Evolutionary conservation across 2,329 filamentous ascomycete species (phyloP).

Genomic region (Fusarium fujikuroi): DNA sequence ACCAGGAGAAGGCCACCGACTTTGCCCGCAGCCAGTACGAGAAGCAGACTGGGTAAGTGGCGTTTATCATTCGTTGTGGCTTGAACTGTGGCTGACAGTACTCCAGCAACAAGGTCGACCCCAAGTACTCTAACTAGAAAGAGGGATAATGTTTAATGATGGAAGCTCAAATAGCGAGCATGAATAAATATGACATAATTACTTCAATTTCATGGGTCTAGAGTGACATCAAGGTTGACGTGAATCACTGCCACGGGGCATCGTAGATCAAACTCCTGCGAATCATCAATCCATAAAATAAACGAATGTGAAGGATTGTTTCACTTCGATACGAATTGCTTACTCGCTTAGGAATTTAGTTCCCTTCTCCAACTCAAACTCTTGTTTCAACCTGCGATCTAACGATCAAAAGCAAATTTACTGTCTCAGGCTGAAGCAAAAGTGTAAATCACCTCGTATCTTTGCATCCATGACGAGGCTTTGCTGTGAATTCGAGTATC

Average conservation of each 20-base stretch:
- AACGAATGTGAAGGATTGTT: neutral
- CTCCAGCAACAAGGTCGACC: slow-evolving; percentile 36
- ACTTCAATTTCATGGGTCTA: neutral
- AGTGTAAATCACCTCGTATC: neutral
- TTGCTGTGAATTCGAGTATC: neutral
- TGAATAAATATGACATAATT: slow-evolving; percentile 34
- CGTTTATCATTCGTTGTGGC: neutral
- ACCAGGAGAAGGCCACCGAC: slow-evolving; percentile 55
- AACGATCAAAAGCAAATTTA: neutral
- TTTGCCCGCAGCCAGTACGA: slow-evolving; percentile 50
- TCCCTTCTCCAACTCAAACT: neutral
- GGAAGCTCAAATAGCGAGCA: slow-evolving; percentile 23
- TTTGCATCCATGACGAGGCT: neutral
- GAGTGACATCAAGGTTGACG: neutral
- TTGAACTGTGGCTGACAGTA: slow-evolving; percentile 5
- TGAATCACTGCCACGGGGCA: neutral
- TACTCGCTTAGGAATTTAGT: slow-evolving; percentile 7
- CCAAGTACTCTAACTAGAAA: slow-evolving; percentile 52
- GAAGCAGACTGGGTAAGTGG: slow-evolving; percentile 51
- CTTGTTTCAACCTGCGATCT: neutral
- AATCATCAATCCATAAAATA: slow-evolving; percentile 12
- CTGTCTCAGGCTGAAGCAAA: neutral
- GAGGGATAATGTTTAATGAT: slow-evolving; percentile 16
- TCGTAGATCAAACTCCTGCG: neutral
- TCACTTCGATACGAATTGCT: neutral